Conservation (phyloP, 495 filamentous ascomycete genomes). For the Amniculicola lignicola region DNA sequence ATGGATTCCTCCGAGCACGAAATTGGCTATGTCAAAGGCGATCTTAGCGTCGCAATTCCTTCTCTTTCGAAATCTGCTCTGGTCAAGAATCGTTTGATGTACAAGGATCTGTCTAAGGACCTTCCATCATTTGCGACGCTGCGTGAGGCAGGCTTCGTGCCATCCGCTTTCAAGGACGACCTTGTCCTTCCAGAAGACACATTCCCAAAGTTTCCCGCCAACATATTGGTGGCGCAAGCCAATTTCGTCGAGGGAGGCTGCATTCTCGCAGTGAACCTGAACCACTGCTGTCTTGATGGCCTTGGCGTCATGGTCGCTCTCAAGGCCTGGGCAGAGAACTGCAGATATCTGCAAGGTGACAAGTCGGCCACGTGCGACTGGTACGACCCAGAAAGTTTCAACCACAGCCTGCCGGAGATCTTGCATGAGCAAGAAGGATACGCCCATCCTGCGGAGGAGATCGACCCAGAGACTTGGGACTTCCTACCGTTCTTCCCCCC, state of each 20-base stretch:
- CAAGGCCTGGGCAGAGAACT: slow-evolving; percentile 40
- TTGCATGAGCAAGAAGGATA: slow-evolving; percentile 12
- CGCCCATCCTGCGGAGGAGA: neutral
- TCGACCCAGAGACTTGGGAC: neutral
- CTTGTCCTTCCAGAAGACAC: slow-evolving; percentile 29
- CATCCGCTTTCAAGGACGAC: slow-evolving; percentile 20
- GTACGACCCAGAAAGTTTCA: slow-evolving; percentile 39
- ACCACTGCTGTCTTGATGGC: slow-evolving; percentile 27
- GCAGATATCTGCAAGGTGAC: slow-evolving; percentile 40
- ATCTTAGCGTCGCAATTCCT: neutral
- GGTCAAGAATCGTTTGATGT: neutral
- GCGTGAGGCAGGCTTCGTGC: neutral
- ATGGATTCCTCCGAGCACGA: slow-evolving; percentile 1
- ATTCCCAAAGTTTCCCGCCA: slow-evolving; percentile 38
- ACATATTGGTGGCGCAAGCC: slow-evolving; percentile 39
- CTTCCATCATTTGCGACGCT: slow-evolving; percentile 2
- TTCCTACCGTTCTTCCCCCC: slow-evolving; percentile 1
- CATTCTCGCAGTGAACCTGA: neutral
- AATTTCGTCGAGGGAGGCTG: slow-evolving; percentile 41
- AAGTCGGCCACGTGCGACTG: slow-evolving; percentile 37
- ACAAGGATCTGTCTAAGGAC: neutral
- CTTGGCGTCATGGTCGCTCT: slow-evolving; percentile 37
- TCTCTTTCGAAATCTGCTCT: neutral
- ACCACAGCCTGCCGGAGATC: slow-evolving; percentile 39
- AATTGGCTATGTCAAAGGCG: neutral